These are phyloP conservation scores for Cucumis cinereus DNA, from an alignment of 306 rosid genomes.

Conservation along the genomic window DNA sequence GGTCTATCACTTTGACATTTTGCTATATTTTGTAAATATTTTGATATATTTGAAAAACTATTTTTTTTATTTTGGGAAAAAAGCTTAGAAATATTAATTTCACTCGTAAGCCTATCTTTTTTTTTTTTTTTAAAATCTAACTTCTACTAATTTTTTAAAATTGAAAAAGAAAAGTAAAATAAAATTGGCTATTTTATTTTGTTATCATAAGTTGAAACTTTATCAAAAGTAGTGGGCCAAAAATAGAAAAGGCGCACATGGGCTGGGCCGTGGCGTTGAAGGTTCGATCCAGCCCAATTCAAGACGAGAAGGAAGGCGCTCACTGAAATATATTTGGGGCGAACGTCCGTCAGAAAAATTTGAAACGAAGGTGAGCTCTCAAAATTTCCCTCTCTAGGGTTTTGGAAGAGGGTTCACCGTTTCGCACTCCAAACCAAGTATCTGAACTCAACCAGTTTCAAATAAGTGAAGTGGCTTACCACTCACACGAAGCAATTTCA, in stretches of 20 bases:
- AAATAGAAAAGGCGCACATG: background rate
- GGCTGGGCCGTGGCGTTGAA: background rate
- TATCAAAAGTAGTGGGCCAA: background rate
- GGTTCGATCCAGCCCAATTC: background rate
- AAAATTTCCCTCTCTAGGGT: conserved; percentile 57
- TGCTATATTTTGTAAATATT: no score
- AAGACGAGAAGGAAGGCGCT: background rate
- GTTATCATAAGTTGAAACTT: background rate
- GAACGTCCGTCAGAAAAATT: background rate
- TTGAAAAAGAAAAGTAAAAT: no score
- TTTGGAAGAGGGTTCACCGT: conserved; percentile 24
- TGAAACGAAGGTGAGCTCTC: background rate
- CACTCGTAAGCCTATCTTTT: no score
- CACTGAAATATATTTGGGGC: background rate
- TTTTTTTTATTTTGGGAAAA: no score
- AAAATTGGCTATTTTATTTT: no score
- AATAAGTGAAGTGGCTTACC: background rate
- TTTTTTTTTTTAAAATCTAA: no score
- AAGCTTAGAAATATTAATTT: no score
- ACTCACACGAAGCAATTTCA: background rate
- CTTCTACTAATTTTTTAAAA: no score
- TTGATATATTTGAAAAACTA: no score
- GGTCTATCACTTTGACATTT: no score
- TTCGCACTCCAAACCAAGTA: background rate
- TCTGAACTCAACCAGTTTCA: background rate